Percentiles rank a stretch among this genome's conserved stretches.
These are phyloP conservation scores for Pisolithus albus DNA, from an alignment of 768 basidiomycete genomes.

Conservation along the genomic window DNA sequence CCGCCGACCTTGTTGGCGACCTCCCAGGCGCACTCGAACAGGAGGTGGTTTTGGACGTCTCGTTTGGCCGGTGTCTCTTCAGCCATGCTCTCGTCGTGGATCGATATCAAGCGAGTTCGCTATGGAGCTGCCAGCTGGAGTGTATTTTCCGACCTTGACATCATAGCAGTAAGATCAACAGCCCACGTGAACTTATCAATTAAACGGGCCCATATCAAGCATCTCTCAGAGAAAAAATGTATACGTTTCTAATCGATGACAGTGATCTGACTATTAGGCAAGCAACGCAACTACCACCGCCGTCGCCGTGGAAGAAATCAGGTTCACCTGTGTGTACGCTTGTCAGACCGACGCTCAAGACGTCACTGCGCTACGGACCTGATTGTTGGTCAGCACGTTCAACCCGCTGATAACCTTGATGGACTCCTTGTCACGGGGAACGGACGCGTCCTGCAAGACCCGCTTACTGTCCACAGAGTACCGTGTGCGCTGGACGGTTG, in stretches of 20 bases:
- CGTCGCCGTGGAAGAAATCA: conserved; percentile 36
- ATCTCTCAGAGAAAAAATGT: background rate
- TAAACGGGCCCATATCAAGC: background rate
- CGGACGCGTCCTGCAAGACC: conserved; percentile 54
- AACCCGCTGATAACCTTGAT: conserved; percentile 56
- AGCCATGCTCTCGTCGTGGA: conserved; percentile 12
- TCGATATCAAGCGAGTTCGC: background rate
- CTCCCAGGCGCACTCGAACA: conserved; percentile 98
- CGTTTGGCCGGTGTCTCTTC: conserved; percentile 34
- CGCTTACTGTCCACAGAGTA: conserved; percentile 57
- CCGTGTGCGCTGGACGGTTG: conserved; percentile 75
- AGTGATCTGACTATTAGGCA: conserved; percentile 14
- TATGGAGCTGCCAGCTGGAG: background rate
- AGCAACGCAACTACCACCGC: conserved; percentile 30
- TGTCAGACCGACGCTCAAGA: background rate
- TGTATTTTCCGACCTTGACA: background rate
- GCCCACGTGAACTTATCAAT: background rate
- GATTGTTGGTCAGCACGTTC: conserved; percentile 76
- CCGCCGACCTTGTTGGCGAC: conserved; percentile 99
- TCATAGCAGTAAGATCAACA: background rate
- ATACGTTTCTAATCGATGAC: background rate
- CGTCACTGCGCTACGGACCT: conserved; percentile 38
- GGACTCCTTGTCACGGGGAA: conserved; percentile 32
- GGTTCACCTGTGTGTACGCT: conserved; percentile 32
- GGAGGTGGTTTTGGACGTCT: conserved; percentile 71